A percentile compares a stretch with the other conserved stretches of the same genome.
Conservation (phyloP, 192 early-diverging fungal species). For the Rhizoclosmatium globosum region DNA sequence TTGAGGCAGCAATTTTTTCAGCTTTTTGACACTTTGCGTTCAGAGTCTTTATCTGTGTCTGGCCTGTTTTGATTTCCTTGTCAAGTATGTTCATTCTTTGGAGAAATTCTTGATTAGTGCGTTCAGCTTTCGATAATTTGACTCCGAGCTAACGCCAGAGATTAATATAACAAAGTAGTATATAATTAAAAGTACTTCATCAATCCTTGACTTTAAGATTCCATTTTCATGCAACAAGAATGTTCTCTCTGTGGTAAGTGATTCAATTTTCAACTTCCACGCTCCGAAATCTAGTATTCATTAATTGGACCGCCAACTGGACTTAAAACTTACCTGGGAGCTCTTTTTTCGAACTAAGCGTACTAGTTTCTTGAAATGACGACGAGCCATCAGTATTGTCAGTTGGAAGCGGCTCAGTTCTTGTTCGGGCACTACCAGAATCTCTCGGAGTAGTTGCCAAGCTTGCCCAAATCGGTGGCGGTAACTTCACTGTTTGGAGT, state of each 20-base stretch:
- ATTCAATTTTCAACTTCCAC: slow-evolving; percentile 61
- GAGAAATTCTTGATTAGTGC: neutral
- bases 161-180: neutral
- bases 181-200: slow-evolving; percentile 34
- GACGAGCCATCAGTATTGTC: slow-evolving; percentile 9
- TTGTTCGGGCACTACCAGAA: slow-evolving; percentile 22
- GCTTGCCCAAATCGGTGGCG: slow-evolving; percentile 43
- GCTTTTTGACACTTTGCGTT: slow-evolving; percentile 29
- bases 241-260: slow-evolving; percentile 48
- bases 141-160: slow-evolving; percentile 19
- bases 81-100: slow-evolving; percentile 19
- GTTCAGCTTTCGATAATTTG: slow-evolving; percentile 33
- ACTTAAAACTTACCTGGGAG: slow-evolving; percentile 27
- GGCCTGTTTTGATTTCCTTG: slow-evolving; percentile 15
- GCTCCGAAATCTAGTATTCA: slow-evolving; percentile 46
- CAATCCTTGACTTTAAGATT: slow-evolving; percentile 35
- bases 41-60: slow-evolving; percentile 36
- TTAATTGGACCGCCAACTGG: neutral
- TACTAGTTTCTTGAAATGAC: neutral
- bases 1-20: slow-evolving; percentile 51
- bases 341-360: neutral
- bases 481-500: slow-evolving; percentile 19
- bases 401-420: slow-evolving; percentile 16
- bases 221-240: slow-evolving; percentile 54
- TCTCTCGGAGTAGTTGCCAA: slow-evolving; percentile 32